These are phyloP conservation scores for Sparassis latifolia DNA, from an alignment of 1,284 basidiomycete genomes.

Conservation along the genomic window DNA sequence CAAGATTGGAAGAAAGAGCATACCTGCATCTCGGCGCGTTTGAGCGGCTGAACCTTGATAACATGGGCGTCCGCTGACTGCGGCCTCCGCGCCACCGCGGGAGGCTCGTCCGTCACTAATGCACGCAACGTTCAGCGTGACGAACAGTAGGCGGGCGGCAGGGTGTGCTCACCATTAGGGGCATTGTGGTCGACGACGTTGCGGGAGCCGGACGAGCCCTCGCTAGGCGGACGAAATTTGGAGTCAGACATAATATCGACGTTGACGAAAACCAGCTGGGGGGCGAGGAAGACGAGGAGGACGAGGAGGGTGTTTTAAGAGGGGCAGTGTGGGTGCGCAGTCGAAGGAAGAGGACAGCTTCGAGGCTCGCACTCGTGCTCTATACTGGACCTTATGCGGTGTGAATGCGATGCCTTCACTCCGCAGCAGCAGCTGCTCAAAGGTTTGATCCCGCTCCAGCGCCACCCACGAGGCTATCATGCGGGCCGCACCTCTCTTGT, in stretches of 20 bases:
- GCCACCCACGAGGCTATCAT: no score
- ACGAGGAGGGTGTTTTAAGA: no score
- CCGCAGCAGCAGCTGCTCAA: no score
- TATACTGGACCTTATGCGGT: no score
- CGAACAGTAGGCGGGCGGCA: background rate
- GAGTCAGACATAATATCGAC: slow-evolving; percentile 8
- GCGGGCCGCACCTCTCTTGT: no score
- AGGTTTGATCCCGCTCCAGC: no score
- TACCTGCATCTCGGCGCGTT: slow-evolving; percentile 81
- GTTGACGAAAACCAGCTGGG: no score
- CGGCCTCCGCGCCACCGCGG: slow-evolving; percentile 50
- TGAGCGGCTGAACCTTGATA: slow-evolving; percentile 77
- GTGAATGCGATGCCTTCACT: no score
- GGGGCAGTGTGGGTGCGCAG: no score
- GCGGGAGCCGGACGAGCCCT: slow-evolving; percentile 33
- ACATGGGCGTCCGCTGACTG: slow-evolving; percentile 23
- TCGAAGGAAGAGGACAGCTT: no score
- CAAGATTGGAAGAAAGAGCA: slow-evolving; percentile 12
- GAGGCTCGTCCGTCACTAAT: slow-evolving; percentile 14
- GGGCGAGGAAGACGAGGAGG: no score
- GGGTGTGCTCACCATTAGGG: slow-evolving; percentile 47
- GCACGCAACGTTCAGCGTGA: background rate
- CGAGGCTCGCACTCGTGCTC: no score
- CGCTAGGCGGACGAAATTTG: slow-evolving; percentile 22
- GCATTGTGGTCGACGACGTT: slow-evolving; percentile 77